Base-by-base conservation (phyloP, 2,329 filamentous ascomycete species). In the Botrytis porri region DNA sequence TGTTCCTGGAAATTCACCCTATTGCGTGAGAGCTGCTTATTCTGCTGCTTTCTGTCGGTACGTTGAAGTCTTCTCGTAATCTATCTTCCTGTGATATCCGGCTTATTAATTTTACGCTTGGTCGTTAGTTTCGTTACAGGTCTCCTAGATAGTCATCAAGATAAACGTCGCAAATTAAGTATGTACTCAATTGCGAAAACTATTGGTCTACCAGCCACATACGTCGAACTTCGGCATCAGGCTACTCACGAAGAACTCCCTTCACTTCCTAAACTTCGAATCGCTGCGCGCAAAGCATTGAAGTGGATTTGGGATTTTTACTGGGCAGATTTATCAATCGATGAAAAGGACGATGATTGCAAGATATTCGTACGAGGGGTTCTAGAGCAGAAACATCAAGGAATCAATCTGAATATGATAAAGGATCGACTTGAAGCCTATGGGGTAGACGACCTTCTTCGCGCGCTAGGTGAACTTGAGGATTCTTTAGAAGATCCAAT, bases 281-380 rank as follows among this genome's bases (percentile, higher is more conserved):
- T 86, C 51, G 92, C 92, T 1, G 89, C 92, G 1, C 83, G 86
- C 75, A 89, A 91, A 77, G 93, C 92, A 1, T 84, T 98, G 75
- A 85, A 86, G 62, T 98, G 95, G 95, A 90, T 98, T 69, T 97
- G 93, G 93, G 87, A 90, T 70, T 93, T 93, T 81, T 98, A 97
- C 84, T 98, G 95, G 95, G 83, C 79, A 20, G 82, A 83, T 54
- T 80, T 90, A 32, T 84, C 73, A 14, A 35, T 69, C 20, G 51
- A 54, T 29, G 54, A 37, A 45, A 20, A 67, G 16, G 69, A 70
- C 10, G 60, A 45, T 18, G 76, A 78, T 75, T 75, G 78, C 76
- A 71, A 80, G 74, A 72, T 29, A 43, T 73, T 73, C 77, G 37
- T 79, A 72, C 37, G 73, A 65, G 73, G 57, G 39, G 51, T 77